Base-by-base conservation (phyloP, 805 yeast genomes). In the Spathaspora gorwiae region DNA sequence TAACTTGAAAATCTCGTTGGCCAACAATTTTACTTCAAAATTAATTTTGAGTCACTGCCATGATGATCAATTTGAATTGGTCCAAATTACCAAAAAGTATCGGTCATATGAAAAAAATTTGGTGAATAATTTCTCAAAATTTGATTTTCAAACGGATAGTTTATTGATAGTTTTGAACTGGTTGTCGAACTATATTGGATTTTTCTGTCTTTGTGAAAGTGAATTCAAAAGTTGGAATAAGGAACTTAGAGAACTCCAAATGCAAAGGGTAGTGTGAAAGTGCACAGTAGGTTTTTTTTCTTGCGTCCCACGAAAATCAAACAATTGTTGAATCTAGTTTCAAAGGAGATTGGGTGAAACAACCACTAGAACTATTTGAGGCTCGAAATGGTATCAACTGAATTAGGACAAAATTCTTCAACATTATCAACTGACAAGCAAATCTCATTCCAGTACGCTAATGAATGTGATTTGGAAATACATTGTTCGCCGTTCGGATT, bases 401-500 rank as follows among this genome's bases (percentile, higher is more conserved):
- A 12, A 13, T 12, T 13, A 32, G n/a, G 13, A 32, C 13, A 12
- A 32, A 32, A 32, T 32, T 14, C 40, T 10, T 10, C 32, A 14
- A 15, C 19, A 37, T 27, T 19, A 30, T 14, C 40, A 37, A 37
- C 32, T 5, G 41, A 47, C 2, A 39, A 44, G 15, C 50, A 46
- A 27, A 42, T 57, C n/a, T 46, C 60, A 1, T 76, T 74, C 57
- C 66, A 68, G 41, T 73, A 65, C 50, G 75, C 80, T 43, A 73
- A 73, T 48, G 75, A 70, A 47, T 76, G 81, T 51, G 79, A 75
- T 32, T 54, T 77, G 24, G 82, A 77, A 50, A 70, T 76, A 26
- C 81, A 77, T 57, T 76, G 81, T 53, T 76, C 81, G 2, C 81
- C 82, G 2, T 77, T 77, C 54, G 82, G 82, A 11, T 65, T 77